Percentiles rank a stretch among this genome's conserved stretches.
phyloP scores from a whole-genome alignment of 805 yeast genomes.

The Pichia ethanolica region DNA sequence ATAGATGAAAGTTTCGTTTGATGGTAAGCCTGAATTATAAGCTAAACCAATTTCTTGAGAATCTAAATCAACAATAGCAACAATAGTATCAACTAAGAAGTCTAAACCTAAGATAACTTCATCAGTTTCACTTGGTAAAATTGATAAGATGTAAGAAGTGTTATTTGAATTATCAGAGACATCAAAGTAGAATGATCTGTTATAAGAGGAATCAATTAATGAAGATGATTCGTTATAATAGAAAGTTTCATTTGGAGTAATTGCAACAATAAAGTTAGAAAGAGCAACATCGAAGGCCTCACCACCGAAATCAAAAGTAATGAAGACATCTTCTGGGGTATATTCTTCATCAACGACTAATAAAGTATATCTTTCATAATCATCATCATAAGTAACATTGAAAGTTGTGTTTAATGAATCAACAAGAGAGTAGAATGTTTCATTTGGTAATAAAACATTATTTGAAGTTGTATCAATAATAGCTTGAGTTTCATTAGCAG shows the following conservation, averaged over 20 bases:
- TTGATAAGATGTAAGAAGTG: constrained; percentile 2
- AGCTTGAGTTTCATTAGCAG: background rate
- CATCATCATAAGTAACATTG: constrained; percentile 5
- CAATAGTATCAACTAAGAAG: constrained; percentile 1
- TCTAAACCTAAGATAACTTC: constrained; percentile 9
- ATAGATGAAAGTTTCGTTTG: background rate
- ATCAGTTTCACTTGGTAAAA: constrained; percentile 9
- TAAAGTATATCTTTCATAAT: constrained; percentile 4
- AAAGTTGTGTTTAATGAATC: background rate
- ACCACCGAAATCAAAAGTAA: constrained; percentile 48
- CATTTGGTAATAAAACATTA: constrained; percentile 8
- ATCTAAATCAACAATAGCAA: constrained; percentile 4
- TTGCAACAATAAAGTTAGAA: constrained; percentile 1
- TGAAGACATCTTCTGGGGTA: background rate
- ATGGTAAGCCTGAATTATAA: background rate
- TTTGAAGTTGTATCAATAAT: constrained; percentile 4
- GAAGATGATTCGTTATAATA: constrained; percentile 2
- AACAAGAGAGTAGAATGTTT: constrained; percentile 1
- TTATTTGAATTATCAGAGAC: background rate
- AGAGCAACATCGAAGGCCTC: constrained; percentile 41
- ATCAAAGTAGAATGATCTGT: constrained; percentile 6
- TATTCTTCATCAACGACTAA: background rate
- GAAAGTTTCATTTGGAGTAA: constrained; percentile 4
- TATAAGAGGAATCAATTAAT: background rate
- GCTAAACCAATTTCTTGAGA: constrained; percentile 7